Base-by-base conservation (phyloP, 345 rosid species). In the Citrus cavaleriei region DNA sequence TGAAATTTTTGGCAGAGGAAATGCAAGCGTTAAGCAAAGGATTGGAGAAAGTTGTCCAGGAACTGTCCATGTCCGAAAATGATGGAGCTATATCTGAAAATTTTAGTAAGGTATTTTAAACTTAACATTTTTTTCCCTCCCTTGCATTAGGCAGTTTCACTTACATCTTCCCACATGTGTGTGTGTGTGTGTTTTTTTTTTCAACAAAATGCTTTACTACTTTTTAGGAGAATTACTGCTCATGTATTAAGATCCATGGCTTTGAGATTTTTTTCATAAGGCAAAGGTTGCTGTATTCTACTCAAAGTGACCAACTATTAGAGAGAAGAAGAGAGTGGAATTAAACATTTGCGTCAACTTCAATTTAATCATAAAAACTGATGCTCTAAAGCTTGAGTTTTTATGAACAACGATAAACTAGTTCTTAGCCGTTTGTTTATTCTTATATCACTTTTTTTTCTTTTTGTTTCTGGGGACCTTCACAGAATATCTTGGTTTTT, bases 11-110 rank as follows among this genome's bases (percentile, higher is more conserved):
- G 89, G 99, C 97, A 0, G 98, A 95, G 86, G 99, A 95, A 88
- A 95, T 95, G 98, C 97, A 95, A 90, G 98, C 97, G 19, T 82
- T 95, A 81, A 93, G 91, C 89, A 95, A 93, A 88, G 99, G 99
- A 77, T 86, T 95, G 81, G 98, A 95, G 83, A 95, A 93, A 78
- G 91, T 93, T 70, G 89, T 92, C 51, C 97, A 93, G 84, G 99
- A 95, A 79, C 85, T 95, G 63, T 81, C 98, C 79, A 76, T 86
- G 81, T 88, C 97, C 14, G 98, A 93, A 88, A 90, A 86, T 84
- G 98, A 95, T 86, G 99, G 97, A 66, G 89, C 89, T 60, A 73
- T 93, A 68, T 93, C 98, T 21, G 94, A 86, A 55, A 86, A 84
- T 37, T 95, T 95, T 73, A 81, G 84, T 66, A 80, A 88, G 98